Base-by-base conservation (phyloP, 1,284 basidiomycete genomes). In the Microbotryum saponariae region DNA sequence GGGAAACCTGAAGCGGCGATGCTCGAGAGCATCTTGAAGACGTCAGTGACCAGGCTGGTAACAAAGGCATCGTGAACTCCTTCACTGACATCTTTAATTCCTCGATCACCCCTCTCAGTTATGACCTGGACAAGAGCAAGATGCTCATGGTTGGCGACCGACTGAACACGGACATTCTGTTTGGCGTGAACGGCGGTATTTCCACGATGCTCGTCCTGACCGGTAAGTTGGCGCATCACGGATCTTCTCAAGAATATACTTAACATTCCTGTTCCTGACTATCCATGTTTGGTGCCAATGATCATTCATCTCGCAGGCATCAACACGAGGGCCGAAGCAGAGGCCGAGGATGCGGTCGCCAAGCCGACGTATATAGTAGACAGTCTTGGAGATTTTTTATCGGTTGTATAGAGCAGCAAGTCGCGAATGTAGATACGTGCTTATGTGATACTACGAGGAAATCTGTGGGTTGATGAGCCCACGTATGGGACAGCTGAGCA, bases 91-190 rank as follows among this genome's bases (percentile, higher is more conserved):
- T 23, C 3, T 47, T 21, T 4, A n/a, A 25, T 12, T 4, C 18
- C 10, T 23, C 33, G 20, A 10, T 23, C 20, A 31, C 14, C 37
- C 37, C 16, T 25, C 4, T n/a, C 70, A 94, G 91, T 76, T 85
- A 93, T 70, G 74, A 89, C 53, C 90, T 91, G 73, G 89, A 97
- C 76, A 88, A 87, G 51, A 78, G 81, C 62, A 80, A 85, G 56
- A 92, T 93, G 3, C 84, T 98, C 73, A 97, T 99, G 91, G 82
- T 98, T 51, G 94, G 96, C 46, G 96, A 98, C 77, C 85, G 96
- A 62, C 80, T 98, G 63, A 86, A 91, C 72, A 98, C 96, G 2
- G 96, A 99, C 58, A 72, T 73, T 23, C 57, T 88, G 49, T 98
- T 98, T 72, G 94, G 91, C 49, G 82, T 88, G 73, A 82, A 82